Base-by-base conservation (phyloP, 495 filamentous ascomycete genomes). In the Penicillium psychrofluorescens region DNA sequence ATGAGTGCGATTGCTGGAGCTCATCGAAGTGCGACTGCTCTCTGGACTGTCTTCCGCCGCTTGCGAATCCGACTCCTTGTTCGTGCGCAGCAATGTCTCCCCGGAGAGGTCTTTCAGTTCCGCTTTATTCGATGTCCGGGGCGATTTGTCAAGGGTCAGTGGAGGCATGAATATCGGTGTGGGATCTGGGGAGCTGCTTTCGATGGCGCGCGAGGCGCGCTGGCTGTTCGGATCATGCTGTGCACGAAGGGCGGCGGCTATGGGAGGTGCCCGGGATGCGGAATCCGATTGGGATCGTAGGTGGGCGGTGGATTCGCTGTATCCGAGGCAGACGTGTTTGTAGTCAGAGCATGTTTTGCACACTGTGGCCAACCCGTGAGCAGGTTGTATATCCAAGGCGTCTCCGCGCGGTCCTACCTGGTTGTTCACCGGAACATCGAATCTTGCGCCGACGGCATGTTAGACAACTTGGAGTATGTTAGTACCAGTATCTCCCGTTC, bases 371-470 rank as follows among this genome's bases (percentile, higher is more conserved):
- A 15, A 35, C 11, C 33, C 6, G 42, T 53, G 35, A 53, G 46
- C 27, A 38, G 4, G 36, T 22, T 45, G 38, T 14, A 22, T 27
- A 15, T n/a, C 36, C 11, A n/a, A 8, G 9, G 29, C 8, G 27
- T 22, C n/a, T 3, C 8, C 13, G 14, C 30, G 36, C n/a, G 6
- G 10, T 50, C 61, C 37, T 57, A 73, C 70, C 65, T 63, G 83
- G 83, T 50, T 81, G 79, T 66, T 87, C 83, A 44, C 86, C 86
- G 22, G 84, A 86, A 59, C 86, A 90, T 62, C 86, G 77, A 44
- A 86, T 90, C 67, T 90, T 90, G 63, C 86, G 77, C 55, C 83
- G 87, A 61, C 86, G 81, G 64, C 85, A 88, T 42, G 85, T 90
- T 46, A 81, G 72, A 66, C 86, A 88, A 51, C 84, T 86, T 38